phyloP scores from a whole-genome alignment of 73 alveolate species.

The Stentor coeruleus region DNA sequence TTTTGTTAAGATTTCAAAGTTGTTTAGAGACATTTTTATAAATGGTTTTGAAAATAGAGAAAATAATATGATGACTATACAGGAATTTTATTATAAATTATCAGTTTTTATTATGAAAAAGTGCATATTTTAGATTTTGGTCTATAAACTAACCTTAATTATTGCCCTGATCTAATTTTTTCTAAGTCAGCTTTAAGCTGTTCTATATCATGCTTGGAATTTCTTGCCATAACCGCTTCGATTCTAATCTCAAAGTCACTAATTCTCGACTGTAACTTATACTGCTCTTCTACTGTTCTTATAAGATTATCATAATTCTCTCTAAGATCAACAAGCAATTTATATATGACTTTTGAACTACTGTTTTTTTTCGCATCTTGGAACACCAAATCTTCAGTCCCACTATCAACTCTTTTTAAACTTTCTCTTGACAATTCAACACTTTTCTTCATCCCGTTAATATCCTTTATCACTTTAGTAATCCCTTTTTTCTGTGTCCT shows the following conservation, averaged over 20 bases:
- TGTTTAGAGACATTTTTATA: too few relatives aligned
- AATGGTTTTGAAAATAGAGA: too few relatives aligned
- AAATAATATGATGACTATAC: too few relatives aligned
- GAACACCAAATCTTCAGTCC: conserved; percentile 8
- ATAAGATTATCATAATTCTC: background rate
- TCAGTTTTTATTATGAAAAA: too few relatives aligned
- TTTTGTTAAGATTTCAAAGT: background rate
- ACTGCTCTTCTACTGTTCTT: conserved; percentile 19
- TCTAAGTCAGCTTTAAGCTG: conserved; percentile 8
- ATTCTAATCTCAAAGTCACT: conserved; percentile 21
- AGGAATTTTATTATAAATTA: too few relatives aligned
- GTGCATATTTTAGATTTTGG: too few relatives aligned
- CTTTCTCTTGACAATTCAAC: conserved; percentile 14
- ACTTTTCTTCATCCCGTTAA: background rate
- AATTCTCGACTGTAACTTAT: conserved; percentile 2
- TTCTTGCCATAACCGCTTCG: background rate
- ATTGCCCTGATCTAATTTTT: conserved; percentile 5
- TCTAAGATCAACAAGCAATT: background rate
- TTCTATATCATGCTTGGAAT: conserved; percentile 16
- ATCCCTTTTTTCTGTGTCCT: conserved; percentile 14
- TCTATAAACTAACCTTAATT: too few relatives aligned
- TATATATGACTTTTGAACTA: conserved; percentile 5
- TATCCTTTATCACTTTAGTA: background rate
- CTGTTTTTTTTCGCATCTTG: conserved; percentile 17
- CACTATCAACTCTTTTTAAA: conserved; percentile 5